Conservation (phyloP, 2,329 filamentous ascomycete genomes). For the Chaetomiaceae sp. region DNA sequence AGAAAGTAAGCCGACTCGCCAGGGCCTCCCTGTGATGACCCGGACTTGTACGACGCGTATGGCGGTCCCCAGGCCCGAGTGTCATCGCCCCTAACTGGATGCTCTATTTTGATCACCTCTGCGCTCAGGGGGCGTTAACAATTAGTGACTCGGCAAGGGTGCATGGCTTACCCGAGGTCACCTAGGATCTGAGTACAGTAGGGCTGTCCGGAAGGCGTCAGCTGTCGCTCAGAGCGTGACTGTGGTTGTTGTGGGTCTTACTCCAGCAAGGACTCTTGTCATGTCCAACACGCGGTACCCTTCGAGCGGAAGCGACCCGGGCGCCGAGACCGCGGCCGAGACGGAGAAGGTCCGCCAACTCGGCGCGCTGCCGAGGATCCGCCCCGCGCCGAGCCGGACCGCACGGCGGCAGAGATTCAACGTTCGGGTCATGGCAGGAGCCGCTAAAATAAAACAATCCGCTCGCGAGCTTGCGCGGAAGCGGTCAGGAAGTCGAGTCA, state of each 20-base stretch:
- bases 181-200: constrained; percentile 97
- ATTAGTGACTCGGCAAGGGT: not conserved
- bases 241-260: constrained; percentile 45
- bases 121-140: constrained; percentile 54
- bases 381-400: not conserved
- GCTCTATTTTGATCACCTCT: constrained; percentile 96
- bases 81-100: constrained; percentile 86
- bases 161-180: constrained; percentile 73
- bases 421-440: constrained; percentile 8
- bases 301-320: constrained; percentile 59
- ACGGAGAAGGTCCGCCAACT: constrained; percentile 14
- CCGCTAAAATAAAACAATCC: not conserved
- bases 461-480: too few relatives aligned
- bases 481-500: not conserved
- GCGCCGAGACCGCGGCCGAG: constrained; percentile 15
- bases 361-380: not conserved
- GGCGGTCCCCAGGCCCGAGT: constrained; percentile 96
- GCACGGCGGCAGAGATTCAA: constrained; percentile 5
- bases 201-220: constrained; percentile 52
- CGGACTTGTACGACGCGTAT: constrained; percentile 72
- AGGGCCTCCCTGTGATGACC: constrained; percentile 57
- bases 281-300: constrained; percentile 91
- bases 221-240: not conserved
- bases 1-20: constrained; percentile 96
- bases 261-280: constrained; percentile 91